Conservation (phyloP, 1,139 yeast species). For the Yamadazyma oceani region DNA sequence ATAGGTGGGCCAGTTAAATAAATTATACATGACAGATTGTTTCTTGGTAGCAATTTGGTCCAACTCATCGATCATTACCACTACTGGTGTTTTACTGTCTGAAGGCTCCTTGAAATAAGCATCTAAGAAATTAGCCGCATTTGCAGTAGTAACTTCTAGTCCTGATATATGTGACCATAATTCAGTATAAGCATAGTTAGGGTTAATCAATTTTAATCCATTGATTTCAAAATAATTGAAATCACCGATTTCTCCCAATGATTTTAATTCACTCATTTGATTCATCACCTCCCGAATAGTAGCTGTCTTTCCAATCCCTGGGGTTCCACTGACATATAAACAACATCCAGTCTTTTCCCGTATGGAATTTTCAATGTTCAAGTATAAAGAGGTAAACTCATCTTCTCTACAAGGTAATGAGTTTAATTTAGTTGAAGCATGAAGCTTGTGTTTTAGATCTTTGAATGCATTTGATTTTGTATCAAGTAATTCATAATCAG, state of each 20-base stretch:
- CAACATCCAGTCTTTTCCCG: conserved; percentile 77
- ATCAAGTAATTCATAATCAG: conserved; percentile 20
- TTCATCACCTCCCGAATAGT: conserved; percentile 84
- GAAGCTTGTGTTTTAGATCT: conserved; percentile 58
- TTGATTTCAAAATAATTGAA: conserved; percentile 85
- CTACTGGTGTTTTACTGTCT: conserved; percentile 49
- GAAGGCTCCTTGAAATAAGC: conserved; percentile 33
- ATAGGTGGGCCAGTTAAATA: conserved; percentile 96
- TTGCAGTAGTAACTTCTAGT: conserved; percentile 58
- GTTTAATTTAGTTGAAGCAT: conserved; percentile 62
- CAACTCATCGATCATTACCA: conserved; percentile 85
- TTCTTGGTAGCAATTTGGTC: conserved; percentile 87
- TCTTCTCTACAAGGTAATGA: conserved; percentile 85
- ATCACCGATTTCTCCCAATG: conserved; percentile 48
- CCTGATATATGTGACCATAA: conserved; percentile 78
- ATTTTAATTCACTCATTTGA: conserved; percentile 52
- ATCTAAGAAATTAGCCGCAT: conserved; percentile 51
- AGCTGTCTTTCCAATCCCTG: conserved; percentile 97
- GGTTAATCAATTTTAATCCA: conserved; percentile 83
- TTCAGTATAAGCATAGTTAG: conserved; percentile 80
- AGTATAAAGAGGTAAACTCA: conserved; percentile 74
- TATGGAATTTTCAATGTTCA: conserved; percentile 74
- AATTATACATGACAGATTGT: conserved; percentile 90
- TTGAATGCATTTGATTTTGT: conserved; percentile 45
- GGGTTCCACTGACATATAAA: conserved; percentile 91